A percentile compares a stretch with the other conserved stretches of the same genome.
These are phyloP conservation scores for Sutorius australiensis DNA, from an alignment of 768 basidiomycete genomes.

Conservation along the genomic window DNA sequence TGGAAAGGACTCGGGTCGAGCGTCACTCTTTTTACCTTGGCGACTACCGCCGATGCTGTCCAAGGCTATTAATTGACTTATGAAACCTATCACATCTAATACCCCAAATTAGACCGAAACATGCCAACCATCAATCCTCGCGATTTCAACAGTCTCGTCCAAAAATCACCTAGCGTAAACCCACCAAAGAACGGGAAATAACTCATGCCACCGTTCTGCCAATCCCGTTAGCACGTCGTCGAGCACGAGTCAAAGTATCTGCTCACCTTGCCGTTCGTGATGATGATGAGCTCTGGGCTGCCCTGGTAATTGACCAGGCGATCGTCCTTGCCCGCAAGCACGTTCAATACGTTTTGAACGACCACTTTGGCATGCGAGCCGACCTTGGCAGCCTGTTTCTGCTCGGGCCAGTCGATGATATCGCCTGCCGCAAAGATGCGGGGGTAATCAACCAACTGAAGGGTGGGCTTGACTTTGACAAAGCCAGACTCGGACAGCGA, in stretches of 20 bases:
- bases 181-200: conserved; percentile 44
- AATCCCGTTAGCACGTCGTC: conserved; percentile 1
- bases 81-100: conserved; percentile 23
- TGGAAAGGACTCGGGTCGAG: conserved; percentile 6
- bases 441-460: conserved; percentile 50
- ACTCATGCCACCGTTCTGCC: conserved; percentile 38
- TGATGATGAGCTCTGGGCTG: conserved; percentile 48
- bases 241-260: background rate
- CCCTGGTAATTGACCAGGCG: conserved; percentile 44
- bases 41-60: background rate
- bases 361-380: conserved; percentile 42
- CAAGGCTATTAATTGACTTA: background rate
- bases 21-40: background rate
- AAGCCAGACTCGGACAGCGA: conserved; percentile 35
- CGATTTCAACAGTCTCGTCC: conserved; percentile 41
- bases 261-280: conserved; percentile 53
- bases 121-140: conserved; percentile 25
- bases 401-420: conserved; percentile 58
- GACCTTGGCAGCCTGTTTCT: conserved; percentile 55
- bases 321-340: conserved; percentile 36
- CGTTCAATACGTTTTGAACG: conserved; percentile 45
- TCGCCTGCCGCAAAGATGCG: conserved; percentile 67
- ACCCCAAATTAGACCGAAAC: conserved; percentile 29
- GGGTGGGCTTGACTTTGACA: conserved; percentile 53
- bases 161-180: conserved; percentile 42